Percentiles rank a stretch among this genome's conserved stretches.
phyloP scores from a whole-genome alignment of 164 flowering plant genomes.

The Cinnamomum micranthum region DNA sequence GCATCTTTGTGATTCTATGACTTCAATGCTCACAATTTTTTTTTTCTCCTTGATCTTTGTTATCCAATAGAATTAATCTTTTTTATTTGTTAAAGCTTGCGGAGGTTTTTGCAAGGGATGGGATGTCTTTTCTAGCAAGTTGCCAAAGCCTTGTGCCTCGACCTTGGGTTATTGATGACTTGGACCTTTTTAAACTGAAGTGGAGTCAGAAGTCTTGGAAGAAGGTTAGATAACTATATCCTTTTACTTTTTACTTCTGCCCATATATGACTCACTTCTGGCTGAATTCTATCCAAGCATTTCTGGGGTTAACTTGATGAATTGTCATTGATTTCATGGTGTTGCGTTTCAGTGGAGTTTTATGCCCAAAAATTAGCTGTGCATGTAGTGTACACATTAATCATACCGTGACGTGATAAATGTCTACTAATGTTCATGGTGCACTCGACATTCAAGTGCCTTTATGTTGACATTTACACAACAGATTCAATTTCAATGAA shows the following conservation, averaged over 20 bases:
- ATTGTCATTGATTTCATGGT: no score
- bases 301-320: no score
- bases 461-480: not conserved
- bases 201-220: slow-evolving; percentile 88
- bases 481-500: not conserved
- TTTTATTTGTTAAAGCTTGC: slow-evolving; percentile 72
- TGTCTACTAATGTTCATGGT: no score
- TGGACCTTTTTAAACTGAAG: slow-evolving; percentile 62
- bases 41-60: not conserved
- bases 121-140: slow-evolving; percentile 94
- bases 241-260: no score
- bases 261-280: no score
- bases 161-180: slow-evolving; percentile 98
- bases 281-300: no score
- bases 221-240: slow-evolving; percentile 37
- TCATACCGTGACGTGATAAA: no score
- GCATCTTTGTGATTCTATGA: not conserved
- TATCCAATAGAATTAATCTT: not conserved
- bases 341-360: no score
- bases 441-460: no score
- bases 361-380: no score
- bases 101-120: slow-evolving; percentile 94
- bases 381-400: no score
- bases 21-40: no score
- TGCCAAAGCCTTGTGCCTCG: slow-evolving; percentile 87